Conservation (phyloP, 2,329 filamentous ascomycete genomes). For the Fusarium subtropicale region DNA sequence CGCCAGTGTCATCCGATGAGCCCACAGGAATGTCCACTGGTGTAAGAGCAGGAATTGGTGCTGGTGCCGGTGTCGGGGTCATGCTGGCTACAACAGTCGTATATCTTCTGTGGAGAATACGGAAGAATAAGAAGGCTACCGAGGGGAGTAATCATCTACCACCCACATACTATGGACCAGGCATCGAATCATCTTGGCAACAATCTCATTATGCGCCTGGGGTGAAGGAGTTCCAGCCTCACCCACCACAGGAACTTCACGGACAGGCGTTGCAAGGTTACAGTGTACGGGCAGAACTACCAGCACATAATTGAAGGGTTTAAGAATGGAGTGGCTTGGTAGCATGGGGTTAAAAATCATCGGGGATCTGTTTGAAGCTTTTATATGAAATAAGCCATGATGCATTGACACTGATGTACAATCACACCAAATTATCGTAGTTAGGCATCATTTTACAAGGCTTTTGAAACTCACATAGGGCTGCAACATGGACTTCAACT, state of each 20-base stretch:
- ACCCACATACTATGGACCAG: neutral
- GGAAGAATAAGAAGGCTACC: conserved; percentile 11
- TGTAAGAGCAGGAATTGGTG: conserved; percentile 30
- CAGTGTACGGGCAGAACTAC: conserved; percentile 21
- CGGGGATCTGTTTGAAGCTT: neutral
- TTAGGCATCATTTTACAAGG: neutral
- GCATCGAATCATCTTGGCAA: conserved; percentile 12
- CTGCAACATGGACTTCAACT: neutral
- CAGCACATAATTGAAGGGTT: conserved; percentile 22
- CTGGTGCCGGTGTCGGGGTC: conserved; percentile 10
- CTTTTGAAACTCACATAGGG: neutral
- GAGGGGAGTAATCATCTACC: conserved; percentile 7
- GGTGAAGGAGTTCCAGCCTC: conserved; percentile 3
- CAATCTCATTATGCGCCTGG: conserved; percentile 10
- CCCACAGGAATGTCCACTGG: conserved; percentile 2
- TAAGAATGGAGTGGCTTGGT: neutral
- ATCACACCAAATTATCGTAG: neutral
- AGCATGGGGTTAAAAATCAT: neutral
- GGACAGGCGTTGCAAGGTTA: conserved; percentile 18
- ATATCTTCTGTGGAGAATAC: conserved; percentile 33
- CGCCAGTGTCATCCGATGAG: neutral
- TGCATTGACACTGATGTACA: neutral
- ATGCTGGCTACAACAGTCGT: conserved; percentile 1
- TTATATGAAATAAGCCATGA: neutral
- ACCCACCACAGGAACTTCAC: conserved; percentile 21